Evolutionary conservation across 225 moss, liverwort and hornwort species (phyloP).

Genomic region (Pseudisothecium myosuroides): DNA sequence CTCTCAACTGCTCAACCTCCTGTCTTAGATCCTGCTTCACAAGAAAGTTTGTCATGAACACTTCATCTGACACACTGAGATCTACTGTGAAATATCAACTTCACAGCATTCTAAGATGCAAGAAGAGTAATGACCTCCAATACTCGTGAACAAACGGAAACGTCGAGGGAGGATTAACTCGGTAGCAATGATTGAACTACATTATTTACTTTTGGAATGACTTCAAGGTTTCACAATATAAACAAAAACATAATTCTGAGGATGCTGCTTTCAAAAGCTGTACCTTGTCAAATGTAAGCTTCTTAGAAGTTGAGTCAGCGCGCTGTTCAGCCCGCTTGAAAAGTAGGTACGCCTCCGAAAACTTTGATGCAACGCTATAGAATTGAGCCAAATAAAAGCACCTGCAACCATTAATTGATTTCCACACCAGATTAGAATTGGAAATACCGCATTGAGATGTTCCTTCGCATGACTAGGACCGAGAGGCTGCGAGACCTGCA

Average conservation of each 20-base stretch:
- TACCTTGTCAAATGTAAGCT: conserved; percentile 38
- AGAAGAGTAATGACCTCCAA: not conserved
- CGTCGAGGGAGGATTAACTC: not conserved
- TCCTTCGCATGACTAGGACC: not conserved
- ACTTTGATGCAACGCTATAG: conserved; percentile 67
- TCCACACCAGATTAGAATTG: not conserved
- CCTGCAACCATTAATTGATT: conserved; percentile 19
- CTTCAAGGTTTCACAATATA: not conserved
- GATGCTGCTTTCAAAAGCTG: not conserved
- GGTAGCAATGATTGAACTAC: not conserved
- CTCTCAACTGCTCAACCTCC: conserved; percentile 52
- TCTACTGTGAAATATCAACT: not conserved
- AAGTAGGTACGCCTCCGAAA: conserved; percentile 72
- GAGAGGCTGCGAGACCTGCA: not conserved
- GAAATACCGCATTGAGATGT: not conserved
- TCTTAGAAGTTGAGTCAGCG: conserved; percentile 37
- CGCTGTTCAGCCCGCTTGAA: conserved; percentile 62
- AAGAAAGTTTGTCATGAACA: not conserved
- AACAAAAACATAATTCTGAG: not conserved
- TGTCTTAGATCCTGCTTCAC: conserved; percentile 27
- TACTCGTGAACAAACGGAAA: not conserved
- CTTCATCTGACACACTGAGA: not conserved
- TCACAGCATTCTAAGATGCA: not conserved
- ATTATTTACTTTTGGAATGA: not conserved
- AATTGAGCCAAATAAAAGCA: conserved; percentile 85